Conservation (phyloP, 2,329 filamentous ascomycete genomes). For the Endocalyx cinctus region DNA sequence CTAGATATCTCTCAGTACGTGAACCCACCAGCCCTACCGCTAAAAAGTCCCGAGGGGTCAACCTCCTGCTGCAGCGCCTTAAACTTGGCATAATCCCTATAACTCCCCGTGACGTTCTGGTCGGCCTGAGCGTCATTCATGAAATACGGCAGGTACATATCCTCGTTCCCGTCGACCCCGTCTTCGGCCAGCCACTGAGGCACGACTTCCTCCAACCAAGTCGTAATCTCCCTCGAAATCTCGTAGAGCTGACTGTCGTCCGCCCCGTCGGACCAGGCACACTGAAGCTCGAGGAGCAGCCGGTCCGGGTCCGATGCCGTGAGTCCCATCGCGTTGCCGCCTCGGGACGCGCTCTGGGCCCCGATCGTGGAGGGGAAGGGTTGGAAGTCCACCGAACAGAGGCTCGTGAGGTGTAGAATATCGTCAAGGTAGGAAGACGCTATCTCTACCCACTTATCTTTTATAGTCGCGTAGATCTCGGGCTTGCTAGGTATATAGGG, state of each 20-base stretch:
- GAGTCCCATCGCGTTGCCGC: constrained; percentile 23
- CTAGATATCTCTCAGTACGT: constrained; percentile 11
- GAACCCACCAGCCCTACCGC: constrained; percentile 21
- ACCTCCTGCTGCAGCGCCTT: constrained; percentile 25
- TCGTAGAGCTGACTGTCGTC: constrained; percentile 17
- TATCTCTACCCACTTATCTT: constrained; percentile 22
- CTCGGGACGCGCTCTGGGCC: constrained; percentile 12
- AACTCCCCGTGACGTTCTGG: constrained; percentile 25
- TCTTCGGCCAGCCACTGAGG: constrained; percentile 15
- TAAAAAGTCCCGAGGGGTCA: constrained; percentile 27
- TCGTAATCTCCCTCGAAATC: constrained; percentile 11
- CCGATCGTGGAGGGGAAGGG: constrained; percentile 24
- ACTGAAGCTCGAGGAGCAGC: constrained; percentile 20
- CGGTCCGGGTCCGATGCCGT: constrained; percentile 15
- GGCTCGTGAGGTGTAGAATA: constrained; percentile 16
- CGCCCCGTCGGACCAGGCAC: constrained; percentile 14
- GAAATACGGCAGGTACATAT: constrained; percentile 23
- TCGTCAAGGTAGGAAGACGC: constrained; percentile 19
- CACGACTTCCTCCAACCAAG: constrained; percentile 16
- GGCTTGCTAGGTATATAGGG: constrained; percentile 16
- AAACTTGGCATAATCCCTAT: constrained; percentile 24
- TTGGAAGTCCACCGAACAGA: constrained; percentile 28
- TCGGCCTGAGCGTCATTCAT: constrained; percentile 33
- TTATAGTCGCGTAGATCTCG: constrained; percentile 30
- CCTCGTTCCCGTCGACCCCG: constrained; percentile 5